Conservation (phyloP, 2,329 filamentous ascomycete genomes). For the Hymenoscyphus fraxineus region DNA sequence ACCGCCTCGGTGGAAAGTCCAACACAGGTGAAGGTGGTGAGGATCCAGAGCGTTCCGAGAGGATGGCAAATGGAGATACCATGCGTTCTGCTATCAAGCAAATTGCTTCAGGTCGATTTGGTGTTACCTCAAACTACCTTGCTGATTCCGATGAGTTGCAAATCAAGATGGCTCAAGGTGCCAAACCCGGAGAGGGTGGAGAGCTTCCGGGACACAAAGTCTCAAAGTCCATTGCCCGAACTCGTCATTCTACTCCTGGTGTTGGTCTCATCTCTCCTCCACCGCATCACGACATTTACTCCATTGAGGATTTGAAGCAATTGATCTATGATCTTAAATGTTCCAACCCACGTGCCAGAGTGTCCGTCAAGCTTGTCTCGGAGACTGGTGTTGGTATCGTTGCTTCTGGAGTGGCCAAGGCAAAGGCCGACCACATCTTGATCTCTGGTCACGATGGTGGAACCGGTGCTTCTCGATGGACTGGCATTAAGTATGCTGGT, state of each 20-base stretch:
- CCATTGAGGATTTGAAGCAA: conserved; percentile 96
- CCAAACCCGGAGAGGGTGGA: conserved; percentile 96
- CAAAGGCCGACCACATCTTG: conserved; percentile 93
- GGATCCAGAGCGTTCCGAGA: conserved; percentile 83
- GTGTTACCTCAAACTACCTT: conserved; percentile 91
- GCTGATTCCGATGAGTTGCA: conserved; percentile 94
- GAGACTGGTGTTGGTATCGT: conserved; percentile 98
- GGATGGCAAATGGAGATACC: conserved; percentile 86
- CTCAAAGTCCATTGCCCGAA: conserved; percentile 87
- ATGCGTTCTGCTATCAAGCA: conserved; percentile 98
- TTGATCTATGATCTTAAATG: conserved; percentile 97
- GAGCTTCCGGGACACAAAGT: conserved; percentile 97
- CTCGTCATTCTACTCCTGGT: conserved; percentile 91
- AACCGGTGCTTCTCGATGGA: conserved; percentile 95
- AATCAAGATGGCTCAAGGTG: conserved; percentile 99
- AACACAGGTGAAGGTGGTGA: conserved; percentile 98
- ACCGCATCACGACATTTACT: conserved; percentile 97
- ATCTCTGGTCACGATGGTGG: conserved; percentile 97
- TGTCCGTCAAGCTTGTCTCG: conserved; percentile 96
- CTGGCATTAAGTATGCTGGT: conserved; percentile 97
- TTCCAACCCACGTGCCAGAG: conserved; percentile 83
- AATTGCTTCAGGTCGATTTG: conserved; percentile 91
- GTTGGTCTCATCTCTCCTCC: conserved; percentile 95
- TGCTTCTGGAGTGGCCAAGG: conserved; percentile 94
- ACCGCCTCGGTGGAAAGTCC: conserved; percentile 90